Percentiles rank a stretch among this genome's conserved stretches.
Conservation (phyloP, 495 filamentous ascomycete species). For the Aspergillus conjunctus region DNA sequence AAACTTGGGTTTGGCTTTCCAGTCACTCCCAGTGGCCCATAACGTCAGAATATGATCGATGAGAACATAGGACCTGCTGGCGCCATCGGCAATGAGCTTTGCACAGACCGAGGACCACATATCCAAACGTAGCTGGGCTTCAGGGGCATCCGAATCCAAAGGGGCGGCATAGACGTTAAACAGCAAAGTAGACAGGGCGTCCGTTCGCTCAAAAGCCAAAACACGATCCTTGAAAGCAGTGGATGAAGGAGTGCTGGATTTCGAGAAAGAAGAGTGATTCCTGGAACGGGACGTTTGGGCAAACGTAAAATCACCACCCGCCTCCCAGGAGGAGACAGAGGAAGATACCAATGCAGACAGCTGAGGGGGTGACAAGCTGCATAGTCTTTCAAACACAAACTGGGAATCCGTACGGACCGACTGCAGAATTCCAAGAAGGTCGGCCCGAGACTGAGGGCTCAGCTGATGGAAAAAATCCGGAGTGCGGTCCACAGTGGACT, state of each 20-base stretch:
- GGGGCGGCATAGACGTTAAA: constrained; percentile 78
- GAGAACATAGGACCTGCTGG: constrained; percentile 45
- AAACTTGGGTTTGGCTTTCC: constrained; percentile 85
- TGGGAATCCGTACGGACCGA: constrained; percentile 81
- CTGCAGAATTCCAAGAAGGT: constrained; percentile 76
- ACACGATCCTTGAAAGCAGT: constrained; percentile 47
- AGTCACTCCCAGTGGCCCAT: constrained; percentile 83
- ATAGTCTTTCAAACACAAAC: constrained; percentile 81
- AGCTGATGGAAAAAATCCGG: constrained; percentile 80
- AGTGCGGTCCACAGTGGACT: constrained; percentile 43
- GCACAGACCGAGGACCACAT: constrained; percentile 89
- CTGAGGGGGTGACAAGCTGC: constrained; percentile 70
- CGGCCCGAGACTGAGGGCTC: constrained; percentile 70
- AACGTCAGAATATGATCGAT: constrained; percentile 65
- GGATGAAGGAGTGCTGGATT: constrained; percentile 62
- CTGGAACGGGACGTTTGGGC: constrained; percentile 67
- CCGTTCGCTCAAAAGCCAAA: constrained; percentile 79
- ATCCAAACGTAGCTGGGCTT: constrained; percentile 77
- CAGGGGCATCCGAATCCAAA: constrained; percentile 71
- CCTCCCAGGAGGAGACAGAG: constrained; percentile 74
- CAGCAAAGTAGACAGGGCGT: constrained; percentile 81
- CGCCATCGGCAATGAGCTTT: constrained; percentile 57
- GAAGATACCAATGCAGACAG: constrained; percentile 71
- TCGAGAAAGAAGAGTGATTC: constrained; percentile 51
- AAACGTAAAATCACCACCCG: constrained; percentile 79